Percentiles rank a stretch among this genome's conserved stretches.
Evolutionary conservation across 257 asterid genomes (phyloP).

Genomic region (Jacaranda mimosifolia): DNA sequence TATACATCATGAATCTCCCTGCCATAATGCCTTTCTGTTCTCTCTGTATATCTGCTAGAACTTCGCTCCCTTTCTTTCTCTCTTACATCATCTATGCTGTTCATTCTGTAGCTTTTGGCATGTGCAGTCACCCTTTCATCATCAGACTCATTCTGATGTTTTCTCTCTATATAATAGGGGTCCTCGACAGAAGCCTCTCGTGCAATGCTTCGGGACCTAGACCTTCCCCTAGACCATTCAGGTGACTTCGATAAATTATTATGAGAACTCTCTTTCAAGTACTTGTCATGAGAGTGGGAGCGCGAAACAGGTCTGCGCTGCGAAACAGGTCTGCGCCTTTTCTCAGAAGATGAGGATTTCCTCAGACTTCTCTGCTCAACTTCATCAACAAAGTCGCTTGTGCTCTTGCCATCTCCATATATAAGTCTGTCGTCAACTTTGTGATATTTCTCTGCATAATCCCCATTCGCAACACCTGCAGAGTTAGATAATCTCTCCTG

Average conservation of each 20-base stretch:
- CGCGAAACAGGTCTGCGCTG: constrained; percentile 33
- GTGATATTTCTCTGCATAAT: constrained; percentile 32
- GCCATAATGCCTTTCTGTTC: constrained; percentile 51
- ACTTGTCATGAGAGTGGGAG: constrained; percentile 49
- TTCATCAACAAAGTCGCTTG: constrained; percentile 40
- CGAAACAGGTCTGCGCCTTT: constrained; percentile 39
- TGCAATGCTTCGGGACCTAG: constrained; percentile 67
- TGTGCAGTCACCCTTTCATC: constrained; percentile 53
- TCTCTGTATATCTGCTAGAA: constrained; percentile 59
- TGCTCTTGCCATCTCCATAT: constrained; percentile 40
- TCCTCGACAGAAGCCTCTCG: constrained; percentile 62
- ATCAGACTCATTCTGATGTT: constrained; percentile 53
- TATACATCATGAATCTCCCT: constrained; percentile 55
- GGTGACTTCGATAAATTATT: constrained; percentile 61
- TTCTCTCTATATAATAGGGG: constrained; percentile 45
- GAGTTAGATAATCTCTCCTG: constrained; percentile 41
- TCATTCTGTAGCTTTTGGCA: constrained; percentile 44
- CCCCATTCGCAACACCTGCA: constrained; percentile 52
- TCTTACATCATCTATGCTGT: constrained; percentile 57
- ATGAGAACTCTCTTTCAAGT: constrained; percentile 46
- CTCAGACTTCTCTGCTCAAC: constrained; percentile 42
- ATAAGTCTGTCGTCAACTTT: constrained; percentile 29
- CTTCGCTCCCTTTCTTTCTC: constrained; percentile 66
- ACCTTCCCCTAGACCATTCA: constrained; percentile 64
- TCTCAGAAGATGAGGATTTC: constrained; percentile 49